Evolutionary conservation across 2,329 filamentous ascomycete genomes (phyloP), one percentile per base, ranked within the genome.

Genomic region (Metarhizium sp.): DNA sequence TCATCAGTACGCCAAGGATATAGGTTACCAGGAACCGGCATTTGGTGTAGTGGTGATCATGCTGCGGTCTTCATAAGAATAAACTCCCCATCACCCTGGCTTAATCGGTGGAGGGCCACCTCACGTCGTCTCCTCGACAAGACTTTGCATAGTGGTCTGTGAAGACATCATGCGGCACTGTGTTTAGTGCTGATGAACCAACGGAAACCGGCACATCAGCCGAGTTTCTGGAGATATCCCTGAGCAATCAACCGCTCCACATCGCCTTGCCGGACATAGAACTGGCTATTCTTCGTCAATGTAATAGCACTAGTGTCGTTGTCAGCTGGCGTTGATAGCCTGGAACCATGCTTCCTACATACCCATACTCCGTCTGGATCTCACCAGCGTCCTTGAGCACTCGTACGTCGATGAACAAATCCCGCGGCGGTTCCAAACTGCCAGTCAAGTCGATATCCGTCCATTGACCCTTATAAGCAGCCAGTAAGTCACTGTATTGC

Each of bases 331-430:
- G 16, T 38, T 43, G 38, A 20, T 16, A 50, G 53, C 50, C 36
- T 38, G 1, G 25, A 20, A 11, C 13, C 8, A 18, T 25, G 49
- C 51, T 48, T 25, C 95, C 88, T 94, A 76, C 86, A 71, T 78
- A 95, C 88, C 94, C 94, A 68, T 99, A 99, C 77, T 99, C 95
- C 0, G 94, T 99, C 74, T 99, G 92, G 60, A 99, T 96, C 76
- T 99, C 94, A 4, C 95, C 94, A 1, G 92, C 94, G 75, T 99
- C 94, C 69, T 94, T 96, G 60, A 99, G 74, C 51, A 99, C 94
- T 50, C 94, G 80, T 40, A 99, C 94, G 70, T 99, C 94, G 64
- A 99, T 95, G 70, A 97, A 99, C 53, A 99, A 75, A 71, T 99
- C 94, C 63, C 84, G 84, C n/a, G 94, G 94, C 29, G 94, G 94